A percentile compares a stretch with the other conserved stretches of the same genome.
These are phyloP conservation scores for Durotheca rogersii DNA, from an alignment of 495 filamentous ascomycete species.

Conservation along the genomic window DNA sequence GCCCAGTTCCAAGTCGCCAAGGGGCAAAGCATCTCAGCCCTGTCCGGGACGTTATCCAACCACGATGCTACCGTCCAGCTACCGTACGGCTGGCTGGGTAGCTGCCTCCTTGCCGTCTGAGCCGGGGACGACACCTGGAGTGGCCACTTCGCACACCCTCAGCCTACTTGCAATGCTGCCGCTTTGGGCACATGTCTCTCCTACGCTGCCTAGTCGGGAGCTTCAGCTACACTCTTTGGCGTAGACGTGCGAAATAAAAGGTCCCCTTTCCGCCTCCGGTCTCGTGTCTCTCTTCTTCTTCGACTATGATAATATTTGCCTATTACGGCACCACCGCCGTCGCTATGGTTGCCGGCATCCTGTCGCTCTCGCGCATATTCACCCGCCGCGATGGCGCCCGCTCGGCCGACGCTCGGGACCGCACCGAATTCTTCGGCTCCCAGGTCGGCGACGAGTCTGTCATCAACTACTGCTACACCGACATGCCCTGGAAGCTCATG, in stretches of 20 bases:
- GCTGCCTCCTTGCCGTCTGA: no score
- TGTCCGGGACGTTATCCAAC: slow-evolving; percentile 14
- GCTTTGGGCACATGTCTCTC: slow-evolving; percentile 3
- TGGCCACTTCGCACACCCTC: slow-evolving; percentile 4
- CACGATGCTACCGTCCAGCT: slow-evolving; percentile 23
- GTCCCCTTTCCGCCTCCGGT: slow-evolving; percentile 9
- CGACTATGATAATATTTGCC: slow-evolving; percentile 7
- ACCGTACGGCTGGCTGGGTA: no score
- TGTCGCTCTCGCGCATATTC: slow-evolving; percentile 18
- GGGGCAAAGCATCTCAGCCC: slow-evolving; percentile 20
- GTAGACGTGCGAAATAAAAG: slow-evolving; percentile 12
- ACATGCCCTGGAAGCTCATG: slow-evolving; percentile 56
- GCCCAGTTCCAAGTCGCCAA: slow-evolving; percentile 6
- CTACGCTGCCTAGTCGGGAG: no score
- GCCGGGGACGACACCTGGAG: no score
- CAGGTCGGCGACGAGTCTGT: slow-evolving; percentile 52
- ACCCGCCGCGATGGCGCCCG: slow-evolving; percentile 16
- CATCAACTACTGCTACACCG: slow-evolving; percentile 60
- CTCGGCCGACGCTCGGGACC: slow-evolving; percentile 18
- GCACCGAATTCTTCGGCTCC: slow-evolving; percentile 51
- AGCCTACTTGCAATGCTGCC: background rate
- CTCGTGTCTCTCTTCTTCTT: slow-evolving; percentile 3
- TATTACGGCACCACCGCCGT: slow-evolving; percentile 13
- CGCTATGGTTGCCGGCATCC: slow-evolving; percentile 15
- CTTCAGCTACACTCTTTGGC: no score